Evolutionary conservation across 2,329 filamentous ascomycete species (phyloP).

Genomic region (Xenosphaeropsis pyriputrescens): DNA sequence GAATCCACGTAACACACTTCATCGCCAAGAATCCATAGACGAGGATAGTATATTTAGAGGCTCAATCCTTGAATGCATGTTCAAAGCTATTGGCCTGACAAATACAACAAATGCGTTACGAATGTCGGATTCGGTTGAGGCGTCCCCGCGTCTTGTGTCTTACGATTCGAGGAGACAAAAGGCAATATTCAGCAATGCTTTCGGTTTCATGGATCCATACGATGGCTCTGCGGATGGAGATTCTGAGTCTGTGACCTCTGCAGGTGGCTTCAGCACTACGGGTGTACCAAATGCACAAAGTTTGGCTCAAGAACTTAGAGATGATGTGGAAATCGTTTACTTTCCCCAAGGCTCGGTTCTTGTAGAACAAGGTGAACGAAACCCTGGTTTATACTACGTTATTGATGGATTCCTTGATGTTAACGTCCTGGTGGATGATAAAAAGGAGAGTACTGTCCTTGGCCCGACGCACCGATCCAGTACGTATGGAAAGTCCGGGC

Average conservation of each 20-base stretch:
- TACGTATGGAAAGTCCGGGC: conserved; percentile 6
- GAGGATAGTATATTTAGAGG: conserved; percentile 82
- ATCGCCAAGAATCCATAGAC: conserved; percentile 68
- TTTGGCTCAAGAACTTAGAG: conserved; percentile 65
- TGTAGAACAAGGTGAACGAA: conserved; percentile 93
- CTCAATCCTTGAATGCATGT: conserved; percentile 88
- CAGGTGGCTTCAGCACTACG: conserved; percentile 45
- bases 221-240: conserved; percentile 69
- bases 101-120: conserved; percentile 48
- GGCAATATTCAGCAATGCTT: conserved; percentile 67
- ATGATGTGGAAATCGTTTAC: conserved; percentile 93
- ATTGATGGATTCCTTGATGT: conserved; percentile 95
- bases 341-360: conserved; percentile 90
- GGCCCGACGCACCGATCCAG: conserved; percentile 11
- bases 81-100: conserved; percentile 79
- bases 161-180: conserved; percentile 73
- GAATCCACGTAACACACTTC: conserved; percentile 33
- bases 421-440: conserved; percentile 53
- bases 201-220: conserved; percentile 80
- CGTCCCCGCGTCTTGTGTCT: conserved; percentile 71
- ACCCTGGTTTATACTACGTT: conserved; percentile 92
- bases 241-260: conserved; percentile 69
- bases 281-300: conserved; percentile 45
- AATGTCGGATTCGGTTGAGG: conserved; percentile 64
- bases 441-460: conserved; percentile 13